Percentiles rank a stretch among this genome's conserved stretches.
These are phyloP conservation scores for sweet orange (Citrus sinensis) DNA, from an alignment of 345 rosid species.

Conservation along the genomic window DNA sequence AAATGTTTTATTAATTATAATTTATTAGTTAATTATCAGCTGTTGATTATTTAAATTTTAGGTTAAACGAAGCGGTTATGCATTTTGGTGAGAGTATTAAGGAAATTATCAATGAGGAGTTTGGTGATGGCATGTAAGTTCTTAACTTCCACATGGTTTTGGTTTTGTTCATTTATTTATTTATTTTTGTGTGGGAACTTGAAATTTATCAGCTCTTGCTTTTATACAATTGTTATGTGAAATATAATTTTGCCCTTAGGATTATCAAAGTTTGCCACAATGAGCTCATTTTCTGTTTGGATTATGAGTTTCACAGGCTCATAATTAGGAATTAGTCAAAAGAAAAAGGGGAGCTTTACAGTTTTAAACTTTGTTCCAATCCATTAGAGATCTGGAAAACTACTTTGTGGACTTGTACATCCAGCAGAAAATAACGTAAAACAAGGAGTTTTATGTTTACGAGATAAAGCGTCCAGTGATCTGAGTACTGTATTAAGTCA, in stretches of 20 bases:
- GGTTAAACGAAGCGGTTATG: slow-evolving; percentile 96
- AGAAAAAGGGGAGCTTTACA: not conserved
- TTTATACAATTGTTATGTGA: not conserved
- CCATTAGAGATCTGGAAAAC: not conserved
- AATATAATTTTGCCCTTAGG: not conserved
- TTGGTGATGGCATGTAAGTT: slow-evolving; percentile 92
- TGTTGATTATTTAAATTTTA: slow-evolving; percentile 12
- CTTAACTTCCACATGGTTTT: not conserved
- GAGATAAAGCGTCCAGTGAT: not conserved
- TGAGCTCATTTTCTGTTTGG: not conserved
- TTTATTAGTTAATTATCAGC: not conserved
- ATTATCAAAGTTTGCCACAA: not conserved
- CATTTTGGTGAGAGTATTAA: slow-evolving; percentile 96
- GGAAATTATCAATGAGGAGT: slow-evolving; percentile 89
- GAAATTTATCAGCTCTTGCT: not conserved
- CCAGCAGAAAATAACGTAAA: not conserved
- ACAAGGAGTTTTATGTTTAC: not conserved
- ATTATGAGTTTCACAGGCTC: not conserved
- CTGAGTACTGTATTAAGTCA: not conserved
- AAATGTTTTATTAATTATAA: not conserved
- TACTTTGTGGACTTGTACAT: not conserved
- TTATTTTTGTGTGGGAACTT: not conserved
- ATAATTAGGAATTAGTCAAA: not conserved
- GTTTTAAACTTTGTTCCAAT: not conserved
- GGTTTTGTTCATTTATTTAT: not conserved